Evolutionary conservation across 441 rosid species (phyloP).

Genomic region (Arabidopsis hybrid): DNA sequence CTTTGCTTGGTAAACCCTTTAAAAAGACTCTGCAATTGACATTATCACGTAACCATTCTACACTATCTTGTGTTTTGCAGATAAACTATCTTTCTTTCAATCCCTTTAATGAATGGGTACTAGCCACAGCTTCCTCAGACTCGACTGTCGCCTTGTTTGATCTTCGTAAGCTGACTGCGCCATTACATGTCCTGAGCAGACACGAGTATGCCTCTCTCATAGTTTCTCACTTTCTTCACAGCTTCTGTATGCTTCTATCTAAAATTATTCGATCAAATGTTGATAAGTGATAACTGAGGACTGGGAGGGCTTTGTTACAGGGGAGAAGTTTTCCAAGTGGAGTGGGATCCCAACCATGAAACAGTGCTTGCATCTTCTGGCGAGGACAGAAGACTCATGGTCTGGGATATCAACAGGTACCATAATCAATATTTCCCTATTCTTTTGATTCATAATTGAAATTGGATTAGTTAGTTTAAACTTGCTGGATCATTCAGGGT

Average conservation of each 20-base stretch:
- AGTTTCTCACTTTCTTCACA: constrained; percentile 9
- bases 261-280: not conserved
- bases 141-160: constrained; percentile 78
- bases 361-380: constrained; percentile 90
- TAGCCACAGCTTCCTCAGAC: constrained; percentile 91
- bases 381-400: constrained; percentile 86
- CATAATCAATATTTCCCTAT: not conserved
- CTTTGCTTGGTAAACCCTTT: not conserved
- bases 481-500: constrained; percentile 55
- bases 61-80: constrained; percentile 42
- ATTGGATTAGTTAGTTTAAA: constrained; percentile 5
- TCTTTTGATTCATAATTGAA: not conserved
- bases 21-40: not conserved
- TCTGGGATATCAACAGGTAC: constrained; percentile 95
- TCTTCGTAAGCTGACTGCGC: constrained; percentile 67
- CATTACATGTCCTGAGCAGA: constrained; percentile 70
- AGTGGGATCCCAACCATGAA: constrained; percentile 96
- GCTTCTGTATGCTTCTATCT: not conserved
- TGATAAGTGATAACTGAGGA: not conserved
- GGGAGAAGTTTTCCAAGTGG: constrained; percentile 92
- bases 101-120: constrained; percentile 80
- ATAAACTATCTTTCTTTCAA: constrained; percentile 81
- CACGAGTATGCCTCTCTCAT: constrained; percentile 59
- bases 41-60: constrained; percentile 2
- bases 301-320: constrained; percentile 46